Base-by-base conservation (phyloP, 345 rosid species). In the Eucalyptus caleyi region DNA sequence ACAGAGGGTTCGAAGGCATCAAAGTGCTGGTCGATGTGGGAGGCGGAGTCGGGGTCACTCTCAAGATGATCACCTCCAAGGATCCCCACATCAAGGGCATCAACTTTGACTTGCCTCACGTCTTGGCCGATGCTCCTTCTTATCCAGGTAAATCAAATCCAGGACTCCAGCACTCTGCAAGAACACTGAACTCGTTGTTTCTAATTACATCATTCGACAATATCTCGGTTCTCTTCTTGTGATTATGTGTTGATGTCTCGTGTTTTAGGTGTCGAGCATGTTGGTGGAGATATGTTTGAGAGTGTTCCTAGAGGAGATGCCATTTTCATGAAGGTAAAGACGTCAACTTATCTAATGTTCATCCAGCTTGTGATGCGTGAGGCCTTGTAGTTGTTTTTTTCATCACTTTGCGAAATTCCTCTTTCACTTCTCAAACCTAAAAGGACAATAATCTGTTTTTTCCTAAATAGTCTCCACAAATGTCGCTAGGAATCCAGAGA, bases 21-120 rank as follows among this genome's bases (percentile, higher is more conserved):
- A 69, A 86, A 16, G 69, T 59, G 51, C 44, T 93, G 89, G 93
- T 92, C 65, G 94, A 93, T 89, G 95, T 91, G 7, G 94, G 94
- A 4, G 94, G 93, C 44, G 93, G 94, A 10, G 44, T 62, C 56
- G 93, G 94, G 77, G 87, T 89, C 32, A 62, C 91, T 34, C 89
- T 93, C 6, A 83, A 59, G 24, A 40, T 89, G 24, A 90, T 92
- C 69, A 88, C 90, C 51, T 87, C 92, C 6, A 91, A 91, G 56
- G 62, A 91, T 87, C 93, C 92, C 59, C 86, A 89, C 37, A 89
- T 92, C 30, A 88, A 92, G 89, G 94, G 91, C 42, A 91, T 90
- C 40, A 93, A 92, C 72, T 93, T 86, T 67, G 94, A 94, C 88
- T 54, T 92, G 87, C 92, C 93, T 42, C 93, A 89, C 59, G 93